Evolutionary conservation across 805 yeast genomes (phyloP), one percentile per base, ranked within the genome.

Genomic region (Yarrowia phangngaensis): DNA sequence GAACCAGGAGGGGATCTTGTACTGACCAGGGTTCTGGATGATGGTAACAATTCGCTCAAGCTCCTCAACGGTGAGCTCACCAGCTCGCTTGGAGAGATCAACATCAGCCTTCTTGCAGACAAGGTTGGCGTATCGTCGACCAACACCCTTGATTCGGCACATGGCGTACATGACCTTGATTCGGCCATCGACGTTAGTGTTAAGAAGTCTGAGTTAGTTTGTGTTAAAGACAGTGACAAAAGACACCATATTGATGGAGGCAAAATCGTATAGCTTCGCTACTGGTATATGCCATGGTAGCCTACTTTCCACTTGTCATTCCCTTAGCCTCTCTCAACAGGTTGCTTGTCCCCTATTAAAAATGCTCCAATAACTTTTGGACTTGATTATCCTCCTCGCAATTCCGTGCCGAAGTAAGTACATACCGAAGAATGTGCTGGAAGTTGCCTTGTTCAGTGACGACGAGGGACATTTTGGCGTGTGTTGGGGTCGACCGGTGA

Each of bases 171-270:
- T 94, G 76, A 92, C 82, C 84, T 92, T 92, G 82, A 90, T 90
- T 88, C 95, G 89, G 84, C 99, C 99, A 77, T 92, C 99, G 74
- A 92, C 97, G 89, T 92, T 92, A 79, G 99, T 92, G 88, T 94
- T 92, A 78, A 92, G 87, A 80, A 92, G 86, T 90, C 95, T 38
- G 32, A 2, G 45, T 38, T 38, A 38, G 45, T 17, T 22, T 22
- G 9, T 22, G n/a, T n/a, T 83, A 71, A n/a, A n/a, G n/a, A n/a
- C n/a, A n/a, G n/a, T n/a, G n/a, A n/a, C n/a, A n/a, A n/a, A n/a
- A n/a, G n/a, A n/a, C n/a, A n/a, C n/a, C n/a, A n/a, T n/a, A n/a
- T n/a, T n/a, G n/a, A n/a, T n/a, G n/a, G n/a, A n/a, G n/a, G n/a
- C n/a, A n/a, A n/a, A n/a, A n/a, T n/a, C n/a, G n/a, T n/a, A n/a